Evolutionary conservation across 2,329 filamentous ascomycete species (phyloP).

Genomic region (Arthrobotrys sinensis): DNA sequence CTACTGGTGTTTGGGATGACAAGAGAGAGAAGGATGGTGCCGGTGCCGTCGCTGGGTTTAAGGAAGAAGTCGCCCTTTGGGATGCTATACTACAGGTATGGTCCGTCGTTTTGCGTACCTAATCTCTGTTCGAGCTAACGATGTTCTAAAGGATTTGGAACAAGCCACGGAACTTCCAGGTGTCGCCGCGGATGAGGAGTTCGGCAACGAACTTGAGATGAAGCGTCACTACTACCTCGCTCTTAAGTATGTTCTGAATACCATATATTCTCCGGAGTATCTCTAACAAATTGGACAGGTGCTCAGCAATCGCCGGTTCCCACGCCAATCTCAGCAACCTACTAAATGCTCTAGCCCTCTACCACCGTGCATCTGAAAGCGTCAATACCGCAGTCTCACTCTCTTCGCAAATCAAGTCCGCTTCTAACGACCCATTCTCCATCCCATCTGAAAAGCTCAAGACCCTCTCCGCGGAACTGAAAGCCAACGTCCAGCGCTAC

Average conservation of each 20-base stretch:
- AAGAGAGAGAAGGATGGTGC: conserved; percentile 72
- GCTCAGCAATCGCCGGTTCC: conserved; percentile 86
- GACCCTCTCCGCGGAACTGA: conserved; percentile 76
- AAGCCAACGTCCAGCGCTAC: conserved; percentile 82
- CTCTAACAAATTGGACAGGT: conserved; percentile 70
- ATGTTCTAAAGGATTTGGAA: conserved; percentile 83
- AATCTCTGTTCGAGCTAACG: neutral
- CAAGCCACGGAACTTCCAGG: conserved; percentile 91
- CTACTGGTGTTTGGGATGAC: conserved; percentile 71
- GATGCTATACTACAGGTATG: conserved; percentile 75
- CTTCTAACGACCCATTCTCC: conserved; percentile 76
- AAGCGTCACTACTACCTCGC: conserved; percentile 88
- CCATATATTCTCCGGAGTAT: neutral
- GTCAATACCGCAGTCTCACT: conserved; percentile 68
- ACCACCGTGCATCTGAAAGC: conserved; percentile 77
- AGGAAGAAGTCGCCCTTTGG: conserved; percentile 90
- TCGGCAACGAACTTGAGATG: conserved; percentile 83
- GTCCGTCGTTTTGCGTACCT: neutral
- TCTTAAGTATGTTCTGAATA: conserved; percentile 75
- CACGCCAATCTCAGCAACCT: conserved; percentile 81
- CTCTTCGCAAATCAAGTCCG: conserved; percentile 67
- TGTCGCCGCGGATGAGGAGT: conserved; percentile 84
- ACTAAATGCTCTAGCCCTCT: conserved; percentile 87
- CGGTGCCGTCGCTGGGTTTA: conserved; percentile 71
- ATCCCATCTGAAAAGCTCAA: conserved; percentile 75